Evolutionary conservation across 2,329 filamentous ascomycete genomes (phyloP), one percentile per base, ranked within the genome.

Genomic region (Pyricularia grisea): DNA sequence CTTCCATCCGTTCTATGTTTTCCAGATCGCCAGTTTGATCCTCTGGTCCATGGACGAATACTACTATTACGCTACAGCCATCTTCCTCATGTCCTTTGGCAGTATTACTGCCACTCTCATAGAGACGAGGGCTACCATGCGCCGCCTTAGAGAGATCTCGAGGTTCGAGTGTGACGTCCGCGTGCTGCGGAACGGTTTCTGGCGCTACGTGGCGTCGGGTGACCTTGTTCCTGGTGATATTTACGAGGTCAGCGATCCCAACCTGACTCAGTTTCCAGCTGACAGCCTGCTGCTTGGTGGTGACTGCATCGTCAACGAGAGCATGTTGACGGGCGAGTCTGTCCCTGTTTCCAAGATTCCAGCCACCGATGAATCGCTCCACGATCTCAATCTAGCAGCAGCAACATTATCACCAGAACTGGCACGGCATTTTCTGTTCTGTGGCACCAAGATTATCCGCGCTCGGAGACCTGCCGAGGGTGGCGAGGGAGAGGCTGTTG

Each of bases 221-320:
- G 94, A 98, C 73, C 85, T 99, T 27, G 94, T 97, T 11, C 95
- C 96, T 1, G 95, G 95, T 36, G 95, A 99, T 77, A 90, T 99
- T 7, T 99, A 97, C 79, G 95, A 99, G 81, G 87, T 99, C 67
- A 97, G 94, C 69, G 96, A 99, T 78, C 95, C 95, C 1, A 93
- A 90, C 20, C 83, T 99, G 30, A 87, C 87, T 3, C 92, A 97
- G 74, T 91, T 98, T 71, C 95, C 95, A 0, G 95, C 92, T 75
- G 95, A 99, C 78, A 97, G 94, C 77, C 82, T 99, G 42, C 81
- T 99, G 6, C 84, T 99, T 0, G 92, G 92, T 68, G 96, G 95
- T 60, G 96, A 99, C 79, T 97, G 94, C 75, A 98, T 99, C 71
- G 94, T 99, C 72, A 99, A 99, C 75, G 95, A 99, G 80, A 98